phyloP scores from a whole-genome alignment of 306 rosid species.

The Potentilla sterilis region DNA sequence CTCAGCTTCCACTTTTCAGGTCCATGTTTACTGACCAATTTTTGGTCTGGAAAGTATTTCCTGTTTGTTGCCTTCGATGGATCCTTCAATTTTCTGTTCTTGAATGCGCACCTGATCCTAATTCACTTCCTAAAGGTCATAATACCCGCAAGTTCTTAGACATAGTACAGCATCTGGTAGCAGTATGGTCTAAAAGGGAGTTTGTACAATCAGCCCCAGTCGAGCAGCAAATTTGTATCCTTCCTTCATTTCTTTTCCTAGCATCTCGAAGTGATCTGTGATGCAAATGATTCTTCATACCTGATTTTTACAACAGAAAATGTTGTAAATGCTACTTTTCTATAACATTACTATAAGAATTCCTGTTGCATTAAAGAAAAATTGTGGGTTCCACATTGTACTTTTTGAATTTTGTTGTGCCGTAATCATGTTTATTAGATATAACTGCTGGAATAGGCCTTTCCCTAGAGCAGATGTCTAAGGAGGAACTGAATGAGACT shows the following conservation, averaged over 20 bases:
- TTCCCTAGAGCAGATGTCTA: constrained; percentile 69
- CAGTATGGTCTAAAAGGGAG: constrained; percentile 81
- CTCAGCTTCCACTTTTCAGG: constrained; percentile 47
- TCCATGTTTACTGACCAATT: constrained; percentile 79
- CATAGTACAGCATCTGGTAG: constrained; percentile 52
- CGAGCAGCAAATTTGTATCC: constrained; percentile 98
- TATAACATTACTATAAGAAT: background rate
- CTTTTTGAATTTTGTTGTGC: constrained; percentile 33
- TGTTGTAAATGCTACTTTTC: background rate
- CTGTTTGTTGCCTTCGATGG: constrained; percentile 82
- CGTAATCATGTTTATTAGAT: constrained; percentile 54
- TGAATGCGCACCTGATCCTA: constrained; percentile 64
- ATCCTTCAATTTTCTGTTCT: constrained; percentile 78
- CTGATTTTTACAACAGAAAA: constrained; percentile 1
- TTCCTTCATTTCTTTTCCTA: constrained; percentile 31
- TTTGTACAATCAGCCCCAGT: constrained; percentile 80
- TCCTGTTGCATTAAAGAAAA: constrained; percentile 6
- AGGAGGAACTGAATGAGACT: constrained; percentile 68
- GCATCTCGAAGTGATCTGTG: background rate
- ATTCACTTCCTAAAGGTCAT: constrained; percentile 38
- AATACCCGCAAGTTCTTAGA: constrained; percentile 41
- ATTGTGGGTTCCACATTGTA: background rate
- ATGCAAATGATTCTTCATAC: background rate
- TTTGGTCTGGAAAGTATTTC: constrained; percentile 90
- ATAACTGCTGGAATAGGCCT: constrained; percentile 88